Conservation (phyloP, 371 early-diverging fungal genomes). For the Mortierella sp. region DNA sequence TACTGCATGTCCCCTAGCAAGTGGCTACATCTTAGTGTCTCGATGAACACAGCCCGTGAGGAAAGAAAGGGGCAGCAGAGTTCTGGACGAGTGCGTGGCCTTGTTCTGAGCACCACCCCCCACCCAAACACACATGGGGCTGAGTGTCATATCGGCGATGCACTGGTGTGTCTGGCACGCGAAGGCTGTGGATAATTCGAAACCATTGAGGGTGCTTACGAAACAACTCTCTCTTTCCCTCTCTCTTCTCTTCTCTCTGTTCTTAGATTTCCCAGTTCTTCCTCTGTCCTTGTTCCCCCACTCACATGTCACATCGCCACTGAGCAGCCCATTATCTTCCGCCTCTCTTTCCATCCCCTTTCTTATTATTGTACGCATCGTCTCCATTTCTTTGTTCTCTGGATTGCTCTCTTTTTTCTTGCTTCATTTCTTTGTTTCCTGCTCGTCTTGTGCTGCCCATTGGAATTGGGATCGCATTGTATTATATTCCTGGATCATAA, state of each 20-base stretch:
- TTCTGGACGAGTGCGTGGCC: neutral
- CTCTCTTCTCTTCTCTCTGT: neutral
- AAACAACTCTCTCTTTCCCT: neutral
- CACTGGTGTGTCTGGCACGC: no score
- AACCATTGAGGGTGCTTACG: neutral
- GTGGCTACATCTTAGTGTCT: no score
- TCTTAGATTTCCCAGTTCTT: neutral
- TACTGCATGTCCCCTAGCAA: no score
- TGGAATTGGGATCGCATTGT: neutral
- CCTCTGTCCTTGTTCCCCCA: neutral
- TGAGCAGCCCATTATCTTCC: no score
- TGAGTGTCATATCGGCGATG: constrained; percentile 1
- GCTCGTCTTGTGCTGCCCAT: neutral
- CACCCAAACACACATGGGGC: neutral
- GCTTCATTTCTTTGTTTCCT: neutral
- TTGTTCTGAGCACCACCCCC: no score
- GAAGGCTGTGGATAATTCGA: no score
- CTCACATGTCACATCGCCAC: no score
- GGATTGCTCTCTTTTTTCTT: neutral
- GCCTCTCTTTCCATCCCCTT: neutral
- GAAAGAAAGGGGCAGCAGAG: neutral
- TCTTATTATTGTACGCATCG: neutral
- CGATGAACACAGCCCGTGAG: no score
- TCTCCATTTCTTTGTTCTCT: neutral
- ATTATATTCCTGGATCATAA: neutral